Evolutionary conservation across 2,329 filamentous ascomycete species (phyloP).

Genomic region (Pseudocercospora vitis): DNA sequence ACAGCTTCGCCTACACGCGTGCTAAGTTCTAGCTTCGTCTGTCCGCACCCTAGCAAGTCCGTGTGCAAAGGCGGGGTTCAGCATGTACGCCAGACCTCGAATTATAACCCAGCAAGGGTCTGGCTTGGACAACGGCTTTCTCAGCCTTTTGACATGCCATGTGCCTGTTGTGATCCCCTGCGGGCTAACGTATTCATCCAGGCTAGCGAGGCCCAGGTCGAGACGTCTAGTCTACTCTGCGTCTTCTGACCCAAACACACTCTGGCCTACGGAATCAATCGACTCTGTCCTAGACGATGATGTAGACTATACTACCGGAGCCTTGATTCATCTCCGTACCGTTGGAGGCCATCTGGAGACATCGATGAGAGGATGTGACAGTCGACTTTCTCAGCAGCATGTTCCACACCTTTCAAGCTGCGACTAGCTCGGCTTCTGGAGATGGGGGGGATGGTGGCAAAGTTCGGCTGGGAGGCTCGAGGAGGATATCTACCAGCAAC

Average conservation of each 20-base stretch:
- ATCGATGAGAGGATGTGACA: slow-evolving; percentile 4
- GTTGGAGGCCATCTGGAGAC: background rate
- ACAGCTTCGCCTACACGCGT: background rate
- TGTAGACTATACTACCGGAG: background rate
- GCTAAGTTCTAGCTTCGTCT: background rate
- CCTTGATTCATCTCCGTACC: background rate
- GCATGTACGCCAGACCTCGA: background rate
- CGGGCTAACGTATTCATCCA: background rate
- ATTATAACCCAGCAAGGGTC: slow-evolving; percentile 8
- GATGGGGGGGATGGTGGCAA: slow-evolving; percentile 40
- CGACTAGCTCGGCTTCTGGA: slow-evolving; percentile 35
- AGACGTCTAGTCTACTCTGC: background rate
- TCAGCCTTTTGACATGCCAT: slow-evolving; percentile 5
- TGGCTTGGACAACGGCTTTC: slow-evolving; percentile 1
- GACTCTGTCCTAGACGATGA: background rate
- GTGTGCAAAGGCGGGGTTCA: slow-evolving; percentile 10
- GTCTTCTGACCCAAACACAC: too few relatives aligned
- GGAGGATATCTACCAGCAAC: slow-evolving; percentile 53
- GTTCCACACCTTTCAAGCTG: slow-evolving; percentile 49
- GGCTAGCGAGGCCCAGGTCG: background rate
- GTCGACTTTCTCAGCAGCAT: slow-evolving; percentile 30
- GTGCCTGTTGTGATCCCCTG: background rate
- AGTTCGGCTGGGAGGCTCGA: slow-evolving; percentile 40
- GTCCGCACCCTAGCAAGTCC: background rate
- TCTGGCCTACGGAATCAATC: too few relatives aligned